Evolutionary conservation across 2,329 filamentous ascomycete genomes (phyloP), one percentile per base, ranked within the genome.

Genomic region (Drechslerella dactyloides): DNA sequence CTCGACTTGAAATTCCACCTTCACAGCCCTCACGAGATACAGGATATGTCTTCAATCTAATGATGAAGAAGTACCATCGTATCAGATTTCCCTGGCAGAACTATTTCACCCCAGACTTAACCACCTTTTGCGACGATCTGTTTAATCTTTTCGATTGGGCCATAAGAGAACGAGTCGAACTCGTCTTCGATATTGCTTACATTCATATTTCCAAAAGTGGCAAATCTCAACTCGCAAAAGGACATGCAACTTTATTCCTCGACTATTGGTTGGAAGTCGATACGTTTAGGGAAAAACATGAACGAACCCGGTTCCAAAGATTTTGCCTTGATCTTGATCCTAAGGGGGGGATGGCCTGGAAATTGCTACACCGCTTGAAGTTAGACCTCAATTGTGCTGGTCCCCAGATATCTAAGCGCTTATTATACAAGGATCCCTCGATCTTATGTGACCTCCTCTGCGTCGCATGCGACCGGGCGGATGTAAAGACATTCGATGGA

Each of bases 61-160:
- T 33, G 8, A 30, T 50, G 19, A 3, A 44, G 15, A 64, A 35
- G 33, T 37, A 46, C 15, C 1, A 48, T 1, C 19, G 52, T 4
- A 69, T 69, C 17, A 40, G 56, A 44, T 69, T 61, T 52, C 64
- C 64, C 0, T 69, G 64, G 64, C 64, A 69, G 23, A 61, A 8
- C 6, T 46, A 61, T 24, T 56, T 61, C 23, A 30, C 50, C 5
- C 60, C 60, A n/a, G 40, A 63, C 4, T 56, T 33, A 17, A 8
- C 23, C 2, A 37, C 54, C 0, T 15, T 6, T 10, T 17, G 44
- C 1, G 54, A 53, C 10, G 21, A 21, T 5, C 1, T 48, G 10
- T 52, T 44, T 23, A 27, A 40, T 1, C 6, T 66, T 15, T 5
- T 66, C 19, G 62, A 66, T 33, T 66, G 62, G 62, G 46, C 55